Percentiles rank a stretch among this genome's conserved stretches.
These are phyloP conservation scores for Apiospora koreana DNA, from an alignment of 2,329 filamentous ascomycete genomes.

Conservation along the genomic window DNA sequence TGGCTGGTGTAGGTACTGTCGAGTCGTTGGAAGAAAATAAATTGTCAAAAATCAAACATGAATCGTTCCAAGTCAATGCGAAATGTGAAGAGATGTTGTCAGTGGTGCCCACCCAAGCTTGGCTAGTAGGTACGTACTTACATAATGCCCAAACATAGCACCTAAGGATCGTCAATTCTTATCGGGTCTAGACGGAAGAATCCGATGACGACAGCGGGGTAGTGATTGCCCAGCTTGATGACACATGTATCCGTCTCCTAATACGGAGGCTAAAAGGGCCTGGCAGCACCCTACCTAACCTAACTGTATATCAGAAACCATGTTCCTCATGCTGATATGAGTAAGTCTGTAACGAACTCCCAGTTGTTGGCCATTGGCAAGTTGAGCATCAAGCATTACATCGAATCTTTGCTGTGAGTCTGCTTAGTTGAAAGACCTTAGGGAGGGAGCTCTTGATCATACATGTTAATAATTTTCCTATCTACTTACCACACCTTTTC, in stretches of 20 bases:
- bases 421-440: neutral
- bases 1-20: neutral
- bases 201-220: conserved; percentile 11
- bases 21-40: neutral
- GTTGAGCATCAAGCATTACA: neutral
- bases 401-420: neutral
- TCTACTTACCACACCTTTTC: neutral
- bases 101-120: neutral
- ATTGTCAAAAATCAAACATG: neutral
- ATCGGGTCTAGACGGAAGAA: conserved; percentile 14
- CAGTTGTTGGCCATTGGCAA: neutral
- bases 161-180: conserved; percentile 9
- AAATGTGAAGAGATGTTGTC: neutral
- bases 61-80: neutral
- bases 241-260: neutral
- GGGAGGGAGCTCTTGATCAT: neutral
- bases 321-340: neutral
- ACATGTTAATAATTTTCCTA: neutral
- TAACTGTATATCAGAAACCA: neutral
- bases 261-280: neutral
- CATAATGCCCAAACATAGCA: neutral
- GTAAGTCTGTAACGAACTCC: neutral
- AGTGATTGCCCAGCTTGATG: neutral
- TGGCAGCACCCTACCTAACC: neutral
- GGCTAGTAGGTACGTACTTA: neutral